Percentiles rank a stretch among this genome's conserved stretches.
These are phyloP conservation scores for Pulicaria dysenterica DNA, from an alignment of 129 eudicot genomes.

Conservation along the genomic window DNA sequence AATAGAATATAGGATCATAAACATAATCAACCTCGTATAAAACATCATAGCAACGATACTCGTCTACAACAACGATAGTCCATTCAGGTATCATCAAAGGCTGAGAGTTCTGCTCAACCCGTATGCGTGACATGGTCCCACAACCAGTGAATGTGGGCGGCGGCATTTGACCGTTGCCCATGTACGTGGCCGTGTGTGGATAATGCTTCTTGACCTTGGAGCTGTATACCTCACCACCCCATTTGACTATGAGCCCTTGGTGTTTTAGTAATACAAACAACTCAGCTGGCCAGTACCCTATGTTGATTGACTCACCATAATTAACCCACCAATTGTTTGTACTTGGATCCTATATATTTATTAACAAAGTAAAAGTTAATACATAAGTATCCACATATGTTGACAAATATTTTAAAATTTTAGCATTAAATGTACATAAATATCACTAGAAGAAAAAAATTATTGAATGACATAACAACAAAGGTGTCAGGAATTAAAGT, in stretches of 20 bases:
- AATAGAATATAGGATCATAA: constrained; percentile 67
- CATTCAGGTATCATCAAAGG: constrained; percentile 56
- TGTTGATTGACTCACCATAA: constrained; percentile 49
- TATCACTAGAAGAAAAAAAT: too few relatives aligned
- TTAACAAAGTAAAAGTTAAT: neutral
- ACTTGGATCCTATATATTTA: constrained; percentile 45
- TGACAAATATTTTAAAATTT: too few relatives aligned
- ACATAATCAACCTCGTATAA: constrained; percentile 46
- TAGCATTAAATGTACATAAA: too few relatives aligned
- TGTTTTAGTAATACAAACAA: constrained; percentile 40
- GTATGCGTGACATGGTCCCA: constrained; percentile 51
- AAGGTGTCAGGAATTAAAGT: too few relatives aligned
- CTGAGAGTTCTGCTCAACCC: constrained; percentile 44
- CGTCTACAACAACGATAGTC: constrained; percentile 45
- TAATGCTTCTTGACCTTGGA: constrained; percentile 44
- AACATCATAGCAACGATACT: constrained; percentile 57
- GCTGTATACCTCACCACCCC: constrained; percentile 85
- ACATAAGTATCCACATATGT: too few relatives aligned
- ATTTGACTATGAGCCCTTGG: constrained; percentile 52
- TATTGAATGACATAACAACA: too few relatives aligned
- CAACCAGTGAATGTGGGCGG: constrained; percentile 29
- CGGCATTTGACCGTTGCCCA: constrained; percentile 55
- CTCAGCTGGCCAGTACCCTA: constrained; percentile 77
- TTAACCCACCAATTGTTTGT: constrained; percentile 71
- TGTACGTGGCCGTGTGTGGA: constrained; percentile 59